Base-by-base conservation (phyloP, 805 yeast species). In the Cyberlindnera euphorbiiphila region DNA sequence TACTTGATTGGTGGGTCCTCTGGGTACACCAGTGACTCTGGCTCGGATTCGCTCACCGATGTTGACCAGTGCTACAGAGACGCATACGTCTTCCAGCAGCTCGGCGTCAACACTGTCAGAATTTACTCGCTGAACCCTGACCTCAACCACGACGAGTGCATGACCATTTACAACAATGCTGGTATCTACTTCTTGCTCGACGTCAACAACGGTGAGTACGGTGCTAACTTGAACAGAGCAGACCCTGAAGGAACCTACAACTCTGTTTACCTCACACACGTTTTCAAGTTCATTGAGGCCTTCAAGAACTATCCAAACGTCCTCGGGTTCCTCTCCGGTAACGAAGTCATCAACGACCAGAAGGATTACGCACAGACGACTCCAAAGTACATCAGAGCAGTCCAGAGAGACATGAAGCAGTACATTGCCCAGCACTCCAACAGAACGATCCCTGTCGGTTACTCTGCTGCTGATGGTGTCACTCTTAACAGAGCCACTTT, bases 1-100 rank as follows among this genome's bases (percentile, higher is more conserved):
- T 89, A 89, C 61, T 95, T 86, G 62, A 94, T 91, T 0, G 96
- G 97, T 46, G 97, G 96, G 2, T 81, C 96, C 0, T 84, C 95
- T 1, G 68, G 62, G 12, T 66, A 59, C 35, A 49, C 50, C 34
- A 34, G 61, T 4, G 26, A 32, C 6, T 48, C 60, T 1, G 60
- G 57, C 8, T 60, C 50, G 22, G 96, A 89, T 59, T 88, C 86
- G 2, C 66, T 89, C 25, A 71, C 88, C 11, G 85, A 86, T 50
- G 70, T 75, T 2, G 75, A 70, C 17, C 68, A 65, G 19, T 89
- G 96, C 62, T 74, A 76, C 46, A 77, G 97, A 60, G 97, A 89
- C 59, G 85, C 88, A 25, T 74, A 68, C 53, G 76, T 76, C 41
- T 74, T 89, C 55, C 85, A 83, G 64, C 78, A 85, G 54, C 68